Evolutionary conservation across 768 basidiomycete genomes (phyloP), one percentile per base, ranked within the genome.

Genomic region (Symmetrospora coprosmae): DNA sequence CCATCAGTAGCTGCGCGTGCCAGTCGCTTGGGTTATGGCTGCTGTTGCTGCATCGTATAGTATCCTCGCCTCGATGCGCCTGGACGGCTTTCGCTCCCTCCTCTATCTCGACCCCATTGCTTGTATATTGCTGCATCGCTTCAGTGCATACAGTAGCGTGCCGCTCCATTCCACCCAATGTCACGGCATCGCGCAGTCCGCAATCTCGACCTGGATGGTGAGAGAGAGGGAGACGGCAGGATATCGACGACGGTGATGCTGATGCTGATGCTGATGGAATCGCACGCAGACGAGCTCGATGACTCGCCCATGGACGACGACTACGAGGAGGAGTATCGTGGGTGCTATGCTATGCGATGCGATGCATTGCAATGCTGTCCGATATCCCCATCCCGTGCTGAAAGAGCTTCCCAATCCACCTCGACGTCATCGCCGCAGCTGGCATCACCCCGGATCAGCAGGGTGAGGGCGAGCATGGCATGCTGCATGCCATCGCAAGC

Each of bases 141-240:
- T n/a, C n/a, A n/a, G n/a, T n/a, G n/a, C n/a, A n/a, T n/a, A n/a
- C n/a, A n/a, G n/a, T n/a, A n/a, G n/a, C n/a, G n/a, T n/a, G n/a
- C n/a, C n/a, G n/a, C 25, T 8, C 43, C 16, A 11, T 46, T 23
- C 43, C 14, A 9, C 6, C 25, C 25, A 3, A 89, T 96, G 89
- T 96, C 92, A 4, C 79, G 94, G 72, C 94, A 97, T 74, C 82
- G 90, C 70, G 80, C 83, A 73, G 78, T 96, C 65, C 78, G 86
- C 64, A 89, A 90, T 74, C 75, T 97, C 28, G 82, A 94, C 72
- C 75, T 94, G 39, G 76, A 74, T 60, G 75, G 75, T 75, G 43
- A 65, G 72, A 60, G n/a, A n/a, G n/a, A n/a, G n/a, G n/a, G n/a
- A n/a, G n/a, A n/a, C n/a, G n/a, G n/a, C n/a, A n/a, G n/a, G 17